Percentiles rank a stretch among this genome's conserved stretches.
These are phyloP conservation scores for Hypholoma fasciculare DNA, from an alignment of 768 basidiomycete genomes.

Conservation along the genomic window DNA sequence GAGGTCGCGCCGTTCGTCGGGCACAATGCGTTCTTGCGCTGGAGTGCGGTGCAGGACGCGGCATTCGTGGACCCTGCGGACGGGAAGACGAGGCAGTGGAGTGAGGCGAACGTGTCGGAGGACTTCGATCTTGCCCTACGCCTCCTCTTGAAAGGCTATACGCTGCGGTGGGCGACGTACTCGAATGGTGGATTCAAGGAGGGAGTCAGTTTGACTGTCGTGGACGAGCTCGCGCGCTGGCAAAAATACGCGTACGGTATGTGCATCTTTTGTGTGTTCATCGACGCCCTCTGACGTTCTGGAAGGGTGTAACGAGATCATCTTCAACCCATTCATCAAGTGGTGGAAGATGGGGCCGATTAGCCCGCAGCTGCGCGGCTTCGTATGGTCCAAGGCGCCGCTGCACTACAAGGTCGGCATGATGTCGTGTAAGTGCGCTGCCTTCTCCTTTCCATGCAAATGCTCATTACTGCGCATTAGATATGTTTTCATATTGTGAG, in stretches of 20 bases:
- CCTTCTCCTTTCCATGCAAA: not conserved
- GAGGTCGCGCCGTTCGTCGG: constrained; percentile 84
- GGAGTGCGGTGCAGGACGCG: constrained; percentile 86
- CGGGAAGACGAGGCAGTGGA: constrained; percentile 73
- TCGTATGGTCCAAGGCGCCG: constrained; percentile 75
- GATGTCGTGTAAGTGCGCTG: constrained; percentile 53
- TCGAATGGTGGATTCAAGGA: constrained; percentile 84
- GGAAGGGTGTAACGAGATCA: constrained; percentile 53
- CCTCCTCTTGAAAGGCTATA: constrained; percentile 61
- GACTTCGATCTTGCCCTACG: constrained; percentile 82
- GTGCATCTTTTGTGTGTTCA: no score
- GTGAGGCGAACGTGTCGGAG: constrained; percentile 75
- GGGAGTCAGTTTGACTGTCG: constrained; percentile 69
- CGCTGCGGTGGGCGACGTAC: constrained; percentile 84
- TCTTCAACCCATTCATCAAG: constrained; percentile 78
- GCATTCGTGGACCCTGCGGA: constrained; percentile 68
- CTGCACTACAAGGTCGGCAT: constrained; percentile 83
- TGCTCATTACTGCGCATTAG: constrained; percentile 17
- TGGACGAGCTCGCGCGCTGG: constrained; percentile 87
- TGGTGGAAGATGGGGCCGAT: constrained; percentile 84
- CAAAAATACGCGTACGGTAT: constrained; percentile 69
- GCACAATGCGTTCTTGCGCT: constrained; percentile 83
- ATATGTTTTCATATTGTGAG: constrained; percentile 58
- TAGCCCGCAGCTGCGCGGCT: constrained; percentile 68
- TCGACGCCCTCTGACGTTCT: no score